These are phyloP conservation scores for Hibiscus mutabilis DNA, from an alignment of 345 rosid species.

Conservation along the genomic window DNA sequence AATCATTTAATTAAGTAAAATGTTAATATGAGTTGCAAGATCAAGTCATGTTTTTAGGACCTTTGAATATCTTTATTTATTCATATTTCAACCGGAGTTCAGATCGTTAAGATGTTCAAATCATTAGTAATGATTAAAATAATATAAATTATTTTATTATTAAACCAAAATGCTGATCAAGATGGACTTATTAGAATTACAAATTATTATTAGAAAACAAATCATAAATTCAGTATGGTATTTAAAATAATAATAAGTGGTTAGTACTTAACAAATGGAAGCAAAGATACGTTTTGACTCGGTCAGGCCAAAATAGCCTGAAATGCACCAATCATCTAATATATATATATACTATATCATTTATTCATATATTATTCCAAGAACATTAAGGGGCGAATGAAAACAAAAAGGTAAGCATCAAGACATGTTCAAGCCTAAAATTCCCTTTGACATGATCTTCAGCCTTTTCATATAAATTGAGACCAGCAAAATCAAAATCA, in stretches of 20 bases:
- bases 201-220: too few species aligned
- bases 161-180: too few species aligned
- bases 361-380: neutral
- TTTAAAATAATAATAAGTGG: neutral
- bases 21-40: too few species aligned
- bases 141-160: too few species aligned
- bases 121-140: too few species aligned
- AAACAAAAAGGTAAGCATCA: conserved; percentile 25
- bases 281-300: conserved; percentile 8
- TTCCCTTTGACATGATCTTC: conserved; percentile 28
- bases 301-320: conserved; percentile 21
- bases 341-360: too few species aligned
- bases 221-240: neutral
- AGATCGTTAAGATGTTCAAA: too few species aligned
- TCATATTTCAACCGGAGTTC: too few species aligned
- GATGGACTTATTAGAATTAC: too few species aligned
- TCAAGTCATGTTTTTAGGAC: too few species aligned
- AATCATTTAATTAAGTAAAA: neutral
- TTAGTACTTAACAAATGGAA: neutral
- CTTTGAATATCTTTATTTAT: too few species aligned
- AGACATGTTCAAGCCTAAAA: conserved; percentile 24
- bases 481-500: conserved; percentile 8
- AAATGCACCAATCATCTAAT: neutral
- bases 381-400: neutral
- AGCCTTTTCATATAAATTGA: conserved; percentile 18